Evolutionary conservation across 2,329 filamentous ascomycete genomes (phyloP).

Genomic region (Paracoccidioides lutzii): DNA sequence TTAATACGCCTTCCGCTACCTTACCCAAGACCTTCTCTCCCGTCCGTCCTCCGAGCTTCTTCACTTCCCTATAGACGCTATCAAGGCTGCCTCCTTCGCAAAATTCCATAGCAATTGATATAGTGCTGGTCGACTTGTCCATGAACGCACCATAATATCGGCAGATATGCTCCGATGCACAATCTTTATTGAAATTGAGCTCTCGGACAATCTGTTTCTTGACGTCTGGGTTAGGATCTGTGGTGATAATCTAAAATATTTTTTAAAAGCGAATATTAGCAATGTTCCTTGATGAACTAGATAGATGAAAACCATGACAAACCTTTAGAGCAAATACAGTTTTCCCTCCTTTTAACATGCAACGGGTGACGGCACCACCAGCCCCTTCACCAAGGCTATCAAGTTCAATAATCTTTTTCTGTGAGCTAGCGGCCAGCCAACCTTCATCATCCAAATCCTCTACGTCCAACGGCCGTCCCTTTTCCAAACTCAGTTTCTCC

Average conservation of each 20-base stretch:
- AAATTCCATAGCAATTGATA: constrained; percentile 98
- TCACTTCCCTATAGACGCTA: constrained; percentile 94
- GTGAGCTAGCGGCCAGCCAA: constrained; percentile 84
- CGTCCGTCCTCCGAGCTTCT: constrained; percentile 83
- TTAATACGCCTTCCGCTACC: constrained; percentile 86
- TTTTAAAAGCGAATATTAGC: constrained; percentile 10
- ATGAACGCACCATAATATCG: constrained; percentile 95
- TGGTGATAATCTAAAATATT: constrained; percentile 70
- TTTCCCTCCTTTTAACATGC: constrained; percentile 78
- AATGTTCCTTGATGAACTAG: background rate
- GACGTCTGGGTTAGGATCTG: constrained; percentile 91
- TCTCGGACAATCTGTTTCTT: constrained; percentile 98
- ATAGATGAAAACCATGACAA: constrained; percentile 15
- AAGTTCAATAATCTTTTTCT: constrained; percentile 75
- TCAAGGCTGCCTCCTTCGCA: constrained; percentile 94
- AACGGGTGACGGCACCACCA: constrained; percentile 86
- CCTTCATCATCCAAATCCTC: constrained; percentile 91
- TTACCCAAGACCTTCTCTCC: constrained; percentile 97
- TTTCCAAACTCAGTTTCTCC: constrained; percentile 69
- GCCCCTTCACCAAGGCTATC: constrained; percentile 89
- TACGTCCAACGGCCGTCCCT: constrained; percentile 72
- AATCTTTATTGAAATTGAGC: constrained; percentile 94
- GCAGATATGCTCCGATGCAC: constrained; percentile 91
- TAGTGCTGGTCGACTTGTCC: constrained; percentile 88
- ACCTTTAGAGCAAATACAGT: constrained; percentile 96